Conservation (phyloP, 208 protist species). For the Trypanosoma scelopori region DNA sequence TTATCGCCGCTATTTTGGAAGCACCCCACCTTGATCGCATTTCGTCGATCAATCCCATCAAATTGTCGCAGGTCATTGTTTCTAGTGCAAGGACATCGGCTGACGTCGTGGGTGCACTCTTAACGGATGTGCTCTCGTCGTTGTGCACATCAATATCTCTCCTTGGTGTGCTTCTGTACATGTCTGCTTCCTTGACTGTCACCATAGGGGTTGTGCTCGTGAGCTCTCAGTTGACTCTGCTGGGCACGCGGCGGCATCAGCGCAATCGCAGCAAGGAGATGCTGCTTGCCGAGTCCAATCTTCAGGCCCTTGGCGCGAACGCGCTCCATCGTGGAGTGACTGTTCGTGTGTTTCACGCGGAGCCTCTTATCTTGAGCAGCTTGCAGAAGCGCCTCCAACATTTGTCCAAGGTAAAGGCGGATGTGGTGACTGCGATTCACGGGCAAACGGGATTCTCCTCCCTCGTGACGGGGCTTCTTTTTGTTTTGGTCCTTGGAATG, state of each 20-base stretch:
- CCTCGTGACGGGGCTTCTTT: constrained; percentile 52
- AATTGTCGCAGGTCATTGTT: constrained; percentile 50
- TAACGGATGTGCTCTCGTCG: constrained; percentile 57
- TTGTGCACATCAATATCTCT: constrained; percentile 33
- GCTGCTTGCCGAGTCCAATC: constrained; percentile 40
- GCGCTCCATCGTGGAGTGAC: constrained; percentile 64
- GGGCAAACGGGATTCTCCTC: constrained; percentile 60
- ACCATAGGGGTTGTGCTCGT: constrained; percentile 44
- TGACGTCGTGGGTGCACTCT: constrained; percentile 39
- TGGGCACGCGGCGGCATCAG: constrained; percentile 28
- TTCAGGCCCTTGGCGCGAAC: constrained; percentile 59
- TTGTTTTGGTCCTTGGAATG: constrained; percentile 63
- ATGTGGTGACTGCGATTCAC: constrained; percentile 59
- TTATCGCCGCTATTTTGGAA: constrained; percentile 36
- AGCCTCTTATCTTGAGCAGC: constrained; percentile 45
- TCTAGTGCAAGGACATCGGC: constrained; percentile 39
- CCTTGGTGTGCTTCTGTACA: constrained; percentile 45
- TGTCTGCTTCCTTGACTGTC: constrained; percentile 57
- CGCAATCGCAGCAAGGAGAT: constrained; percentile 31
- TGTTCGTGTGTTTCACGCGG: constrained; percentile 59
- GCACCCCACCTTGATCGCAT: constrained; percentile 51
- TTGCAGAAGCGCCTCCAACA: constrained; percentile 30
- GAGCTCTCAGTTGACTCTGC: constrained; percentile 52
- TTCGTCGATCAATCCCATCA: constrained; percentile 43
- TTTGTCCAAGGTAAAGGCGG: constrained; percentile 29